phyloP scores from a whole-genome alignment of 1,139 yeast genomes.

The Geotrichum siamense region DNA sequence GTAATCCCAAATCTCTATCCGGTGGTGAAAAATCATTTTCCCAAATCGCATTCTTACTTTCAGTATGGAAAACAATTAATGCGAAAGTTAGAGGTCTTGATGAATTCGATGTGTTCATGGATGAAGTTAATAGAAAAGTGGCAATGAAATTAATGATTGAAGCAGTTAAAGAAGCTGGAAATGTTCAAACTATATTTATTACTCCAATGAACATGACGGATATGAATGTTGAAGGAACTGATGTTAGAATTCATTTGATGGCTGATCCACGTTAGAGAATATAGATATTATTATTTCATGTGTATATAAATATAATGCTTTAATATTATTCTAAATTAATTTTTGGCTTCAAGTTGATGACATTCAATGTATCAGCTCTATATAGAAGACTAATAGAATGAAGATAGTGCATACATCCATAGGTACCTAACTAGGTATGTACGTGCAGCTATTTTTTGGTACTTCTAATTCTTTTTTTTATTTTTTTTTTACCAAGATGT shows the following conservation, averaged over 20 bases:
- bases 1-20: constrained; percentile 77
- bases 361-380: too few species aligned
- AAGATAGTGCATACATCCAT: too few species aligned
- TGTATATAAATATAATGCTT: too few species aligned
- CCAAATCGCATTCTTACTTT: constrained; percentile 76
- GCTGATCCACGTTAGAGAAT: constrained; percentile 50
- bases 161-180: constrained; percentile 48
- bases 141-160: constrained; percentile 69
- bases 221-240: constrained; percentile 52
- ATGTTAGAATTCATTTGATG: constrained; percentile 68
- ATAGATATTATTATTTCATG: too few species aligned
- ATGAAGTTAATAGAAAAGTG: constrained; percentile 76
- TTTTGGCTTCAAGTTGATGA: too few species aligned
- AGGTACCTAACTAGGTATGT: too few species aligned
- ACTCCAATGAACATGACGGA: constrained; percentile 91
- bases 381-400: too few species aligned
- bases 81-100: constrained; percentile 84
- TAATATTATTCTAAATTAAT: too few species aligned
- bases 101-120: constrained; percentile 98
- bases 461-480: too few species aligned
- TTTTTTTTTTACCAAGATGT: too few species aligned
- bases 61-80: constrained; percentile 92
- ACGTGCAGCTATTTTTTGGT: too few species aligned
- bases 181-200: constrained; percentile 82
- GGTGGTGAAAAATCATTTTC: constrained; percentile 97